phyloP scores from a whole-genome alignment of 2,329 filamentous ascomycete species.

The Aspergillus puulaauensis region DNA sequence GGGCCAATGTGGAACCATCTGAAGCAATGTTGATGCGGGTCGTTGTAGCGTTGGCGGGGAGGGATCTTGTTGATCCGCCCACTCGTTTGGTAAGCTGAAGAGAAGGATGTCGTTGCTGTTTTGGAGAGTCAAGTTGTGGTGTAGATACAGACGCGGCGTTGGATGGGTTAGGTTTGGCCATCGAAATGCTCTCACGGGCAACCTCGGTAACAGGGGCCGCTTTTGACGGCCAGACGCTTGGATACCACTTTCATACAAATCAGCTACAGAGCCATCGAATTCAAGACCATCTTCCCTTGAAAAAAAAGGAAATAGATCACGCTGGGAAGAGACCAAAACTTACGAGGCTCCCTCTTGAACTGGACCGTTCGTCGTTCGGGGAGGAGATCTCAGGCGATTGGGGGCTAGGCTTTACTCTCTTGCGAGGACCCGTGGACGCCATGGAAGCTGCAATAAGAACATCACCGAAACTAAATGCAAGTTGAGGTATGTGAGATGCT shows the following conservation, averaged over 20 bases:
- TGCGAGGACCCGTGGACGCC: slow-evolving; percentile 44
- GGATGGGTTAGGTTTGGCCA: slow-evolving; percentile 38
- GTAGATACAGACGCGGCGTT: slow-evolving; percentile 34
- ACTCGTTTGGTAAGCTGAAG: slow-evolving; percentile 45
- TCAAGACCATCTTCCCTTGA: slow-evolving; percentile 3
- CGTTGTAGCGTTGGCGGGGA: slow-evolving; percentile 46
- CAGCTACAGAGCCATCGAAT: background rate
- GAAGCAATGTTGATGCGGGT: slow-evolving; percentile 48
- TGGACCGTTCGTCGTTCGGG: slow-evolving; percentile 23
- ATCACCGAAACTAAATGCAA: slow-evolving; percentile 30
- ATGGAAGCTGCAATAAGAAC: slow-evolving; percentile 32
- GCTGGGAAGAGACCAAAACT: slow-evolving; percentile 17
- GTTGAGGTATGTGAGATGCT: slow-evolving; percentile 1
- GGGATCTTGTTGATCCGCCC: slow-evolving; percentile 42
- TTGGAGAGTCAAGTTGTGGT: slow-evolving; percentile 25
- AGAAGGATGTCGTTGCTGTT: slow-evolving; percentile 33
- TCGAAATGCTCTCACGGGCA: slow-evolving; percentile 50
- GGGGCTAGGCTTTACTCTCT: slow-evolving; percentile 44
- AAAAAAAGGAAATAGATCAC: background rate
- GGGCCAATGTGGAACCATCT: slow-evolving; percentile 36
- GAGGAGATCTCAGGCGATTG: slow-evolving; percentile 24
- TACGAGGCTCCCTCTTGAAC: slow-evolving; percentile 30
- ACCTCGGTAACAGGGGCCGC: slow-evolving; percentile 50
- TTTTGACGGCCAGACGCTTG: slow-evolving; percentile 49
- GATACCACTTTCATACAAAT: slow-evolving; percentile 42